Percentiles rank a stretch among this genome's conserved stretches.
phyloP scores from a whole-genome alignment of 2,329 filamentous ascomycete genomes.

The Arthrocladium fulminans region DNA sequence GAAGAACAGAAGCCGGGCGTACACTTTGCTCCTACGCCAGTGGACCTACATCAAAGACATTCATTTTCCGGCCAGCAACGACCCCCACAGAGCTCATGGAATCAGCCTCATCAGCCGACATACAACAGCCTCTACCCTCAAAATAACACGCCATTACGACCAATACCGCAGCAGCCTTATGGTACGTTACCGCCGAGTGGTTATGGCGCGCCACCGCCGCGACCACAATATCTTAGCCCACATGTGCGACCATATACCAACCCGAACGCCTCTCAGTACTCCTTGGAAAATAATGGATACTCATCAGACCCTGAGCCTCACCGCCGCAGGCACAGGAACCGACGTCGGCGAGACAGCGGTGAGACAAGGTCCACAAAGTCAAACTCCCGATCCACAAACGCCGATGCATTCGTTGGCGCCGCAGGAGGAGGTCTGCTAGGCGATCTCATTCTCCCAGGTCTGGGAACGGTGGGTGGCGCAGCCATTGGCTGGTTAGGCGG shows the following conservation, averaged over 20 bases:
- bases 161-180: slow-evolving; percentile 4
- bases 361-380: slow-evolving; percentile 10
- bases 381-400: slow-evolving; percentile 18
- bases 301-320: slow-evolving; percentile 22
- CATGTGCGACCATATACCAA: not conserved
- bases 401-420: slow-evolving; percentile 22
- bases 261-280: slow-evolving; percentile 6
- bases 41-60: not conserved
- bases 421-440: slow-evolving; percentile 22
- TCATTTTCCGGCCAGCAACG: no score
- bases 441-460: slow-evolving; percentile 23
- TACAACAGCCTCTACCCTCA: slow-evolving; percentile 9
- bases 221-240: slow-evolving; percentile 5
- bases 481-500: slow-evolving; percentile 22
- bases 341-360: not conserved
- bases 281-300: slow-evolving; percentile 13
- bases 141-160: slow-evolving; percentile 11
- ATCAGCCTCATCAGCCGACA: slow-evolving; percentile 9
- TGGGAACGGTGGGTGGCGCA: slow-evolving; percentile 23
- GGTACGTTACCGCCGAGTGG: slow-evolving; percentile 1
- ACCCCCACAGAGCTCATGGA: slow-evolving; percentile 12
- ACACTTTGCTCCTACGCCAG: slow-evolving; percentile 16
- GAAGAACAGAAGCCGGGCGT: slow-evolving; percentile 15
- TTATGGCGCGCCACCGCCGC: slow-evolving; percentile 8
- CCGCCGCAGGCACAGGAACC: slow-evolving; percentile 15